A percentile compares a stretch with the other conserved stretches of the same genome.
Conservation (phyloP, 768 basidiomycete species). For the Boletus eberwhitei region DNA sequence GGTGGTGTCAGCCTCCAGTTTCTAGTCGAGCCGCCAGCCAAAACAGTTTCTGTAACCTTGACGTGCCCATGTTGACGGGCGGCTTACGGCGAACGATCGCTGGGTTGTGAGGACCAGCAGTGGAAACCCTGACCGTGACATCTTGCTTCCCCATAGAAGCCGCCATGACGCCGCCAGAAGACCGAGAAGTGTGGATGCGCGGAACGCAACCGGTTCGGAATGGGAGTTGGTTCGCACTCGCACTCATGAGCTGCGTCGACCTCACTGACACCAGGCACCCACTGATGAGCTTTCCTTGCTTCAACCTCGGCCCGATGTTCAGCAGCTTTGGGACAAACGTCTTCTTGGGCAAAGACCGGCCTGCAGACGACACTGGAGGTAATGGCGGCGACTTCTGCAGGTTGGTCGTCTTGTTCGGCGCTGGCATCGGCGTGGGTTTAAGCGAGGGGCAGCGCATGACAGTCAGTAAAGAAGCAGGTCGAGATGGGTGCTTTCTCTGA, state of each 20-base stretch:
- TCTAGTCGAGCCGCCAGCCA: too few relatives aligned
- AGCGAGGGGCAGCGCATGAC: background rate
- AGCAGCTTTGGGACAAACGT: background rate
- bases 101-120: background rate
- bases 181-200: background rate
- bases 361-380: background rate
- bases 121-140: too few relatives aligned
- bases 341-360: background rate
- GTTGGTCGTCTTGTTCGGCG: background rate
- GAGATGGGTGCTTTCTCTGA: background rate
- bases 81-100: background rate
- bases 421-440: background rate
- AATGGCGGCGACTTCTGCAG: background rate
- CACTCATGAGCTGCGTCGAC: background rate
- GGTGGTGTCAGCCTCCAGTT: background rate
- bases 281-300: background rate
- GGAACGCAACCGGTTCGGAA: conserved; percentile 1
- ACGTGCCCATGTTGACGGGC: background rate
- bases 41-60: background rate
- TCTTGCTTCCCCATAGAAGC: background rate
- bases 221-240: background rate
- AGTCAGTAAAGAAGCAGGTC: too few relatives aligned
- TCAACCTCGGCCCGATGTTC: background rate
- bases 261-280: too few relatives aligned
- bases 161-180: background rate